phyloP scores from a whole-genome alignment of 2,329 filamentous ascomycete genomes.

The Talaromyces sp. region DNA sequence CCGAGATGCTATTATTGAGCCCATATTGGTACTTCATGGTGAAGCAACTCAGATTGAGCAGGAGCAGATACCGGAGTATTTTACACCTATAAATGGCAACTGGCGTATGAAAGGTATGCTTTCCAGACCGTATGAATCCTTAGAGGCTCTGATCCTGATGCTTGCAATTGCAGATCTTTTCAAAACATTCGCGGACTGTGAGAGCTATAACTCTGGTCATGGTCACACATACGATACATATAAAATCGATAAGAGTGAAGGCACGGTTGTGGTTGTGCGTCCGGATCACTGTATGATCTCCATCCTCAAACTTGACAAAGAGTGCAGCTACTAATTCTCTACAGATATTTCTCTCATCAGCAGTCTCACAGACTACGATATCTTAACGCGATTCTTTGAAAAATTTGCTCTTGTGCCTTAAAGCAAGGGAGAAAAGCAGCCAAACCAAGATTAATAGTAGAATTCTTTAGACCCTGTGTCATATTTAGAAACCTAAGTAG shows the following conservation, averaged over 20 bases:
- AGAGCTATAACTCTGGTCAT: conserved; percentile 15
- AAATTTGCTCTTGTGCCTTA: not conserved
- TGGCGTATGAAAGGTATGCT: conserved; percentile 53
- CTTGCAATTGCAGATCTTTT: conserved; percentile 4
- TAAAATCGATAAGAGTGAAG: conserved; percentile 54
- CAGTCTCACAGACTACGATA: not conserved
- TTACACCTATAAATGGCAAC: conserved; percentile 55
- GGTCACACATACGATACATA: conserved; percentile 48
- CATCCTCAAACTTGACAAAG: no score
- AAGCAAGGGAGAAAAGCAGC: not conserved
- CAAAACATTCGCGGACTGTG: conserved; percentile 12
- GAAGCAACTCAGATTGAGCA: conserved; percentile 50
- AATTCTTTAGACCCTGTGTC: not conserved
- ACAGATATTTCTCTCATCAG: conserved; percentile 10
- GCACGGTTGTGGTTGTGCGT: conserved; percentile 58
- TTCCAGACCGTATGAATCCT: no score
- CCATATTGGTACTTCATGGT: conserved; percentile 53
- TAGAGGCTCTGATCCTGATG: not conserved
- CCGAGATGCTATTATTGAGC: conserved; percentile 57
- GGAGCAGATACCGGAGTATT: conserved; percentile 54
- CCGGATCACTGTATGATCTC: conserved; percentile 50
- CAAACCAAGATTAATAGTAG: not conserved
- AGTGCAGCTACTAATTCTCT: not conserved
- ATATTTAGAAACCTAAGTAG: not conserved
- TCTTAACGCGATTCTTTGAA: not conserved